Percentiles rank a stretch among this genome's conserved stretches.
phyloP scores from a whole-genome alignment of 495 filamentous ascomycete species.

The Talaromyces wortmannii region DNA sequence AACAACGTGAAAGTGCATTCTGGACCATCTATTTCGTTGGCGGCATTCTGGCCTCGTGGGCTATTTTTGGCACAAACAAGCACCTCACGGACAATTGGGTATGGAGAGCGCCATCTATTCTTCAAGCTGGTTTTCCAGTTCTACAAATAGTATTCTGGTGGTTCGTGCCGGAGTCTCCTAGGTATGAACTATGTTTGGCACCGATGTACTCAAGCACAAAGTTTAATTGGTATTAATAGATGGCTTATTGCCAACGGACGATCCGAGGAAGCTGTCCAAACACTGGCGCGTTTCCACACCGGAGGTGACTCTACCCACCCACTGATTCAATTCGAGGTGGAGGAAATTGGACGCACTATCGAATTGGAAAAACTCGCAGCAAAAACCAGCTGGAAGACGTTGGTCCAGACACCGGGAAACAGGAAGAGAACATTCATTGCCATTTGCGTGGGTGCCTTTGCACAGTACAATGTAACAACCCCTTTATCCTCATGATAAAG shows the following conservation, averaged over 20 bases:
- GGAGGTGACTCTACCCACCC: too few relatives aligned
- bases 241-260: too few relatives aligned
- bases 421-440: too few relatives aligned
- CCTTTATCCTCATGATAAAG: conserved; percentile 44
- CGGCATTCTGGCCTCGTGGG: conserved; percentile 36
- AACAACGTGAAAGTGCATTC: conserved; percentile 34
- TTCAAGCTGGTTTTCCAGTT: conserved; percentile 33
- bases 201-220: neutral
- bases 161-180: conserved; percentile 37
- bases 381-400: too few relatives aligned
- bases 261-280: too few relatives aligned
- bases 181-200: conserved; percentile 9
- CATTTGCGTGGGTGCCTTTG: neutral
- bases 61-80: conserved; percentile 18
- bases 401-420: too few relatives aligned
- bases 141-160: conserved; percentile 34
- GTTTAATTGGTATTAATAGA: neutral
- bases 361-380: too few relatives aligned
- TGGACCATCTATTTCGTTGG: conserved; percentile 54
- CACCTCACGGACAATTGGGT: conserved; percentile 27
- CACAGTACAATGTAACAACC: conserved; percentile 15
- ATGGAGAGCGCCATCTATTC: conserved; percentile 36
- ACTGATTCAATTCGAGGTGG: too few relatives aligned
- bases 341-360: too few relatives aligned
- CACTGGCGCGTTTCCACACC: too few relatives aligned